Evolutionary conservation across 2,329 filamentous ascomycete genomes (phyloP).

Genomic region (Hypoxylon sp.): DNA sequence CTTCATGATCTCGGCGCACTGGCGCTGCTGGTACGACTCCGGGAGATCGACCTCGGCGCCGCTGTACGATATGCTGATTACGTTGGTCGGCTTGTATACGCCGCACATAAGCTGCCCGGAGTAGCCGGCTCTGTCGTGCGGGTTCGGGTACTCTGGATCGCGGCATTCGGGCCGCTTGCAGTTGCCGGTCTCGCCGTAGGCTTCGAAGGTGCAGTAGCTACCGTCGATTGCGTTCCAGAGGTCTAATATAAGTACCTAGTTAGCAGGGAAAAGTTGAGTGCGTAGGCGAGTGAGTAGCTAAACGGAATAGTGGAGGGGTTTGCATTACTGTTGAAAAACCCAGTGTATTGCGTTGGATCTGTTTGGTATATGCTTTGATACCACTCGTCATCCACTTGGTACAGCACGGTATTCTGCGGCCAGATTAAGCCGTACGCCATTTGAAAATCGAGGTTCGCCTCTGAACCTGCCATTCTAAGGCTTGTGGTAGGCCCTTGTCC

Average conservation of each 20-base stretch:
- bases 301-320: background rate
- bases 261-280: background rate
- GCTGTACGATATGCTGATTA: conserved; percentile 69
- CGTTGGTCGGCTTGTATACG: conserved; percentile 54
- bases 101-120: conserved; percentile 59
- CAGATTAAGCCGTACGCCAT: conserved; percentile 65
- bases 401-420: conserved; percentile 64
- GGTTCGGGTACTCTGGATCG: conserved; percentile 67
- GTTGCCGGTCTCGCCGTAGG: conserved; percentile 65
- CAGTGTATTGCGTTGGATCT: conserved; percentile 50
- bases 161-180: conserved; percentile 57
- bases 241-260: conserved; percentile 49
- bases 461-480: conserved; percentile 54
- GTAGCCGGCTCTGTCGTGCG: conserved; percentile 63
- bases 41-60: conserved; percentile 69
- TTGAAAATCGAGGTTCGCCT: conserved; percentile 65
- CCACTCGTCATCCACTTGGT: conserved; percentile 63
- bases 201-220: conserved; percentile 67
- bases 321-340: conserved; percentile 53
- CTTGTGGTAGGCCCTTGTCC: conserved; percentile 51
- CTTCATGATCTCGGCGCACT: conserved; percentile 68
- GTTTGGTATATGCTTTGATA: conserved; percentile 54
- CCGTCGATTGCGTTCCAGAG: conserved; percentile 69
- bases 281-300: background rate
- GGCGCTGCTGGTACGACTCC: conserved; percentile 66